phyloP scores from a whole-genome alignment of 306 rosid genomes.

The Inga leiocalycina region DNA sequence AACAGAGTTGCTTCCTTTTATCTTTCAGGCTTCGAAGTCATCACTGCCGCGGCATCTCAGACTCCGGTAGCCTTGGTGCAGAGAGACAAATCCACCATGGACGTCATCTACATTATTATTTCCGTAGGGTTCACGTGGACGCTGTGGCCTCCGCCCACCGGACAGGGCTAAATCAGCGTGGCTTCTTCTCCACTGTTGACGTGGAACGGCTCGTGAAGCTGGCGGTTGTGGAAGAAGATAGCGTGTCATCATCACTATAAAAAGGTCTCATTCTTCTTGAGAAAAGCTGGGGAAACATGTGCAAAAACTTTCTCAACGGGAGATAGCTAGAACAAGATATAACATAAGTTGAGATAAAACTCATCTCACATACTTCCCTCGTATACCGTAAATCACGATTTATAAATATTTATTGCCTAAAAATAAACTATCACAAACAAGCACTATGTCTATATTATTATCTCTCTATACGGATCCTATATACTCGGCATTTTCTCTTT shows the following conservation, averaged over 20 bases:
- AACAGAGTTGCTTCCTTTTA: no score
- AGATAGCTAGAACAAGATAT: not conserved
- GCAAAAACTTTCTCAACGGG: slow-evolving; percentile 64
- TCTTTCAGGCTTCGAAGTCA: not conserved
- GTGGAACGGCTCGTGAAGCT: slow-evolving; percentile 20
- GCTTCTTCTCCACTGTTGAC: not conserved
- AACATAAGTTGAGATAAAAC: not conserved
- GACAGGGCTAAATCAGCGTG: slow-evolving; percentile 15
- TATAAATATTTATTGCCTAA: no score
- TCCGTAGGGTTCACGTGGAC: slow-evolving; percentile 65
- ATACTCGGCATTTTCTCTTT: not conserved
- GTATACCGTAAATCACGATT: no score
- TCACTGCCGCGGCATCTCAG: no score
- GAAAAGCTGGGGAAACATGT: slow-evolving; percentile 52
- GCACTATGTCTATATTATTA: not conserved
- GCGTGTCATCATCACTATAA: not conserved
- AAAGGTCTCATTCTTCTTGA: not conserved
- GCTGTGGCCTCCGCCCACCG: slow-evolving; percentile 14
- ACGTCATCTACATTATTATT: slow-evolving; percentile 41
- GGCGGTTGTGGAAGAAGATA: slow-evolving; percentile 8
- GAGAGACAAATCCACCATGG: no score
- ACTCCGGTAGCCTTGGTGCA: no score
- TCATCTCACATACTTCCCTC: no score
- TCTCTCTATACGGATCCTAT: not conserved
- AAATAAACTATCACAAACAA: no score